Base-by-base conservation (phyloP, 2,329 filamentous ascomycete genomes). In the Clarireedia sp. region DNA sequence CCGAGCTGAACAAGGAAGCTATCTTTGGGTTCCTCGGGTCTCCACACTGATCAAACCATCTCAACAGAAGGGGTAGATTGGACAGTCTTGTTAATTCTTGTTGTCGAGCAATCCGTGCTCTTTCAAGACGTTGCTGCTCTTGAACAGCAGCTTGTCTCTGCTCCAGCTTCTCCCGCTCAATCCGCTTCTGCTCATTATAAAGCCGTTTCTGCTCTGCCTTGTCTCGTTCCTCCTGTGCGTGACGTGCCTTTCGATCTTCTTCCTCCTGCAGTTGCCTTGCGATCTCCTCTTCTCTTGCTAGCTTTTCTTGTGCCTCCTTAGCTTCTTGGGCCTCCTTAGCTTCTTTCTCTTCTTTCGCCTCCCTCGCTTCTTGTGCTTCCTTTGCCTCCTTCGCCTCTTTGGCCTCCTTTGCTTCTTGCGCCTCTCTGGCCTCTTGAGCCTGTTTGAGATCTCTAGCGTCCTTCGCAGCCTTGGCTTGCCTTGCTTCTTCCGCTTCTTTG, bases 11-110 rank as follows among this genome's bases (percentile, higher is more conserved):
- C 19, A 55, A 45, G 4, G 75, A 71, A 3, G 81, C 80, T 48
- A 81, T 66, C 19, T 73, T 71, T 5, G 73, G 66, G 5, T 70
- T 70, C 65, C 78, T 81, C 14, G 81, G 77, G 57, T 82, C 76
- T 5, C 73, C 64, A 48, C 73, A 76, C 19, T 67, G 69, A 53
- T 82, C 77, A 23, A 86, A 75, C 82, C 82, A 86, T 48, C 77
- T 78, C 45, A 86, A 68, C 36, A 85, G 70, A 40, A 80, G 76
- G 3, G 83, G 83, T 17, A 86, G 67, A 60, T 78, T 83, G 40
- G 77, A 74, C 26, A 85, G 64, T 16, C 80, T 76, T 33, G 72
- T 69, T 26, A 74, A 75, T 62, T 83, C 79, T 64, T 80, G 73
- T 62, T 85, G 78, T 60, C 80, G 74, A 24, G 73, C 76, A 12